phyloP scores from a whole-genome alignment of 768 basidiomycete genomes.

The Aureoboletus auriporus region DNA sequence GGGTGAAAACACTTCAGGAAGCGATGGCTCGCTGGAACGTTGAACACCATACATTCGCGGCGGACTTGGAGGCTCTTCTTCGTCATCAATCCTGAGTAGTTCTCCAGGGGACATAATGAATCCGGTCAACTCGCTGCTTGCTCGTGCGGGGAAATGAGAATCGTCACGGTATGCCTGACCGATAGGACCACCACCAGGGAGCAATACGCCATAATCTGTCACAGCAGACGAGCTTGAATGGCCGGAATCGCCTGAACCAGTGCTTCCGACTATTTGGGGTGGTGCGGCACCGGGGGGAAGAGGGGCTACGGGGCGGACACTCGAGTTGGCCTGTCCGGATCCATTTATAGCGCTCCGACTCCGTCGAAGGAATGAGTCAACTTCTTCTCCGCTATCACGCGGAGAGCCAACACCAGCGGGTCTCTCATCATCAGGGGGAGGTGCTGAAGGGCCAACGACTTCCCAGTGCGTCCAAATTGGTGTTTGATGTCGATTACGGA shows the following conservation, averaged over 20 bases:
- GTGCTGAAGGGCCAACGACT: slow-evolving; percentile 33
- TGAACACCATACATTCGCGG: slow-evolving; percentile 28
- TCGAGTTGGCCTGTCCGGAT: slow-evolving; percentile 11
- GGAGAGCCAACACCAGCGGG: slow-evolving; percentile 64
- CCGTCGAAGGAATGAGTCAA: slow-evolving; percentile 56
- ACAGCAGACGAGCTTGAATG: slow-evolving; percentile 36
- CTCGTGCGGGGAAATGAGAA: slow-evolving; percentile 17
- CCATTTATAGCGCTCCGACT: slow-evolving; percentile 23
- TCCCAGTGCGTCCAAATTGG: slow-evolving; percentile 43
- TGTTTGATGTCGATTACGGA: slow-evolving; percentile 18
- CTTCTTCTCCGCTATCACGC: slow-evolving; percentile 65
- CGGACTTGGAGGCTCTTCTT: slow-evolving; percentile 23
- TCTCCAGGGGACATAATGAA: slow-evolving; percentile 36
- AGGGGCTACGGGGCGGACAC: slow-evolving; percentile 20
- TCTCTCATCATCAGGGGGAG: slow-evolving; percentile 28
- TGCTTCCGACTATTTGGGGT: slow-evolving; percentile 35
- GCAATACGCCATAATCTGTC: slow-evolving; percentile 34
- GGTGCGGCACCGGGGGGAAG: slow-evolving; percentile 33
- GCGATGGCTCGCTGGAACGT: slow-evolving; percentile 18
- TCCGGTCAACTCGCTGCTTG: slow-evolving; percentile 31
- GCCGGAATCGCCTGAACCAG: slow-evolving; percentile 36
- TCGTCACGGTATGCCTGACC: slow-evolving; percentile 30
- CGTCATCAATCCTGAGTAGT: slow-evolving; percentile 33
- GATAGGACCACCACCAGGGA: slow-evolving; percentile 30
- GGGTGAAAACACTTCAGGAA: slow-evolving; percentile 30